Percentiles rank a stretch among this genome's conserved stretches.
phyloP scores from a whole-genome alignment of 139 green algal species.

The Nannochloris sp. region DNA sequence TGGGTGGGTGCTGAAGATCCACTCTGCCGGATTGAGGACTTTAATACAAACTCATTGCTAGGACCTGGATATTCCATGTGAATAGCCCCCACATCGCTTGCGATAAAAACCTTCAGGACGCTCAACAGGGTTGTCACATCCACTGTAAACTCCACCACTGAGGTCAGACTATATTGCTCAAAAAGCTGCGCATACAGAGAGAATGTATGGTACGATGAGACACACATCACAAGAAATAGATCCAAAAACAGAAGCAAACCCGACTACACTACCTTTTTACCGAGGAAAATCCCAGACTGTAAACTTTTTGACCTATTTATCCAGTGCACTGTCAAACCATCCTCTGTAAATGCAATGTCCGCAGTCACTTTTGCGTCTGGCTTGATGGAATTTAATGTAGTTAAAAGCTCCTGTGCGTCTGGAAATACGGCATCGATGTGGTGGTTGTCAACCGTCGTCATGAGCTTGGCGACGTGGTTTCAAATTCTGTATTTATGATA shows the following conservation, averaged over 20 bases:
- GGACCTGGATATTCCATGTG: constrained; percentile 17
- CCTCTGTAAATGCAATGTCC: neutral
- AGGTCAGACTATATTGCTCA: neutral
- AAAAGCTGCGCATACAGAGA: constrained; percentile 11
- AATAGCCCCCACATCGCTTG: constrained; percentile 10
- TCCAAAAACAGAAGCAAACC: neutral
- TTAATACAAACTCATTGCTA: constrained; percentile 11
- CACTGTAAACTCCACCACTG: constrained; percentile 3
- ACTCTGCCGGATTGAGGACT: constrained; percentile 5
- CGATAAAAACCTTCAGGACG: constrained; percentile 13
- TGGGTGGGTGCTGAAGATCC: neutral
- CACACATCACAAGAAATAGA: neutral
- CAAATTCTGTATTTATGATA: too few species aligned
- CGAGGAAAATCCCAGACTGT: constrained; percentile 24
- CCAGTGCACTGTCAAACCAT: constrained; percentile 9
- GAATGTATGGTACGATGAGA: neutral
- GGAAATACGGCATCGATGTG: too few species aligned
- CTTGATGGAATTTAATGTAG: neutral
- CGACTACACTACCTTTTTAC: constrained; percentile 5
- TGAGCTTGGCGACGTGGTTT: neutral
- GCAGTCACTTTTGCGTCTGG: neutral
- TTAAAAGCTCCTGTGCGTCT: neutral
- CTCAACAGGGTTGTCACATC: constrained; percentile 11
- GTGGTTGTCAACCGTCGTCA: neutral
- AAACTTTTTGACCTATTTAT: constrained; percentile 11